These are phyloP conservation scores for Eragrostis curvula DNA, from an alignment of 176 grass and related monocot genomes.

Conservation along the genomic window DNA sequence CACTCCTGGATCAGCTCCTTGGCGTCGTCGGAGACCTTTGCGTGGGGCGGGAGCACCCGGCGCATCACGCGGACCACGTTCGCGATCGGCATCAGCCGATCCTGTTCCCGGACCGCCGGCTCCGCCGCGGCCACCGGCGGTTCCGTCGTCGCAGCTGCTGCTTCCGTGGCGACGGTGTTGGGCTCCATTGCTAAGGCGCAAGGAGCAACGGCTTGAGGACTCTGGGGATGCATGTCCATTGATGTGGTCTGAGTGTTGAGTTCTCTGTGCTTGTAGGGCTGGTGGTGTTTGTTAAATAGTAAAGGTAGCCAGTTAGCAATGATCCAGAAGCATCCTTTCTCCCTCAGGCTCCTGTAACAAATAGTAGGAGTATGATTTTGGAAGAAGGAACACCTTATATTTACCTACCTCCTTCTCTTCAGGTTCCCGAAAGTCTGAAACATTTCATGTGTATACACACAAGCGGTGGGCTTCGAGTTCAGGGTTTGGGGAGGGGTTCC, in stretches of 20 bases:
- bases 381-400: too few species aligned
- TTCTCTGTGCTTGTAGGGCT: not conserved
- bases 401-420: too few species aligned
- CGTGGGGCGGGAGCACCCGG: conserved; percentile 53
- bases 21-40: conserved; percentile 82
- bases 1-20: conserved; percentile 81
- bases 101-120: conserved; percentile 56
- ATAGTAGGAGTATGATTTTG: too few species aligned
- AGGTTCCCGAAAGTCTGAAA: too few species aligned
- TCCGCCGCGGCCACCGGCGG: too few species aligned
- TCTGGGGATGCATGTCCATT: not conserved
- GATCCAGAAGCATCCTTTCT: not conserved
- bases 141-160: not conserved
- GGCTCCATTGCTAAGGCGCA: not conserved
- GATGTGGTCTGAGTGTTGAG: not conserved
- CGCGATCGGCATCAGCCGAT: conserved; percentile 63
- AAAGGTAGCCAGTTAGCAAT: not conserved
- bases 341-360: too few species aligned
- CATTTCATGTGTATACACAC: too few species aligned
- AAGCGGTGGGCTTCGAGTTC: too few species aligned
- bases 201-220: conserved; percentile 1
- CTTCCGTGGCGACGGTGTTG: not conserved
- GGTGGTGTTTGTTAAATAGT: conserved; percentile 36
- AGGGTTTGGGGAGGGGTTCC: too few species aligned
- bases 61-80: conserved; percentile 87